A percentile compares a stretch with the other conserved stretches of the same genome.
phyloP scores from a whole-genome alignment of 2,329 filamentous ascomycete genomes.

The Pestalotiopsis sp. region DNA sequence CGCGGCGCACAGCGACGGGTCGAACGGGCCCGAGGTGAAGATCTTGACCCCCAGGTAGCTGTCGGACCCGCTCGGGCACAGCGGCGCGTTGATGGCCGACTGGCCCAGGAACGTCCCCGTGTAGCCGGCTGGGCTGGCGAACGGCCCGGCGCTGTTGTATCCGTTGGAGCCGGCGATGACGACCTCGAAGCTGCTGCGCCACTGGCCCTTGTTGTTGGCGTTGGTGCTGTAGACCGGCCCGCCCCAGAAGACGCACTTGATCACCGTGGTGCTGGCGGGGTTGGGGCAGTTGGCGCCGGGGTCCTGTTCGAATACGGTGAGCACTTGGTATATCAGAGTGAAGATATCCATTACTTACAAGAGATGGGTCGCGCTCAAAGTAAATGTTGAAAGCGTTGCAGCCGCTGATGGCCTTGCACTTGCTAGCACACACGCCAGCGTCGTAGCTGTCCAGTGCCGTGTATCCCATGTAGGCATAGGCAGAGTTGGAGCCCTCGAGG shows the following conservation, averaged over 20 bases:
- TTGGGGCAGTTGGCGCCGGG: constrained; percentile 21
- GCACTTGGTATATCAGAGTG: neutral
- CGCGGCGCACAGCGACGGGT: constrained; percentile 28
- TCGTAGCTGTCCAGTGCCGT: constrained; percentile 24
- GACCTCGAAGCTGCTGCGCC: constrained; percentile 29
- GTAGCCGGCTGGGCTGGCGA: constrained; percentile 18
- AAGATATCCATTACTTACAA: neutral
- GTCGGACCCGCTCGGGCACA: constrained; percentile 17
- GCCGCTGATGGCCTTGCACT: constrained; percentile 23
- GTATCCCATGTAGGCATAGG: constrained; percentile 33
- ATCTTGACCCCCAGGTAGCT: constrained; percentile 32
- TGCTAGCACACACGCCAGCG: constrained; percentile 20
- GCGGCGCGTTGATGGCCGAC: constrained; percentile 28
- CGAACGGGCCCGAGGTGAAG: constrained; percentile 28
- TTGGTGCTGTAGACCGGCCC: constrained; percentile 23
- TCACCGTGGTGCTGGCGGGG: constrained; percentile 25
- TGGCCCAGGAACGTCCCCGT: constrained; percentile 20
- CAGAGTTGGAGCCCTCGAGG: constrained; percentile 26
- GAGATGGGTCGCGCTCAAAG: constrained; percentile 29
- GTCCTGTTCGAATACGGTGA: neutral
- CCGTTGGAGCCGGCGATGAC: constrained; percentile 45
- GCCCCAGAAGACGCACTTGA: constrained; percentile 32
- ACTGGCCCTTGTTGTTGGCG: constrained; percentile 23
- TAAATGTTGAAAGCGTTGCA: constrained; percentile 31
- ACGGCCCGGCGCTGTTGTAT: constrained; percentile 23